Base-by-base conservation (phyloP, 345 rosid genomes). In the Rhizophora apiculata region DNA sequence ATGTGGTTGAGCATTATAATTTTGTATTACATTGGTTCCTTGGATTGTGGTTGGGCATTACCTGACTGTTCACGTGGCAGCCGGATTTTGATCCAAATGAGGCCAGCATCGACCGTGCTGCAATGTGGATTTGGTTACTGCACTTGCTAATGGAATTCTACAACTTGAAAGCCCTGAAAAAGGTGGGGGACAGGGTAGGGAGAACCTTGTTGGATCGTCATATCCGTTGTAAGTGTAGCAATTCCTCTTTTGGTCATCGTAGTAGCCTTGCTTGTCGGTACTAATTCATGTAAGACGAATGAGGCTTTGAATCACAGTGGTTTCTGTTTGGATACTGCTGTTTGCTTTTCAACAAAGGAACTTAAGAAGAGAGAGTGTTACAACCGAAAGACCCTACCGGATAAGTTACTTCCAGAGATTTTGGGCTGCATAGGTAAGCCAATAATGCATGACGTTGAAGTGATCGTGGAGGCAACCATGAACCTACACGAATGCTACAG, bases 361-460 rank as follows among this genome's bases (percentile, higher is more conserved):
- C 57, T 69, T 30, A 46, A 60, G 24, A 74, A 62, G 67, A 36
- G 63, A 21, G 67, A 63, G 51, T 73, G 43, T 51, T 68, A 62
- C 6, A 72, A 71, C 66, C 75, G 78, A 15, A 82, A 85, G 85
- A 48, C 76, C 30, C 18, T 56, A 10, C 87, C 80, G 62, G 74
- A 75, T 58, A 86, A 85, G 81, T 80, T 85, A 56, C 79, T 86
- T 72, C 78, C 84, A 11, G 83, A 87, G 51, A 71, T 88, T 78
- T 88, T 88, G 15, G 81, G 81, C 56, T 85, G 82, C 71, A 72
- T 86, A 39, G 70, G 84, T 61, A 83, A 83, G 80, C 84, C 80
- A 75, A 83, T 78, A 26, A 55, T 81, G 56, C 86, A 83, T 20
- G 81, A 85, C 4, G 59, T 65, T 13, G 68, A 61, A 18, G 83